Conservation (phyloP, 2,329 filamentous ascomycete species). For the Alternaria atra region DNA sequence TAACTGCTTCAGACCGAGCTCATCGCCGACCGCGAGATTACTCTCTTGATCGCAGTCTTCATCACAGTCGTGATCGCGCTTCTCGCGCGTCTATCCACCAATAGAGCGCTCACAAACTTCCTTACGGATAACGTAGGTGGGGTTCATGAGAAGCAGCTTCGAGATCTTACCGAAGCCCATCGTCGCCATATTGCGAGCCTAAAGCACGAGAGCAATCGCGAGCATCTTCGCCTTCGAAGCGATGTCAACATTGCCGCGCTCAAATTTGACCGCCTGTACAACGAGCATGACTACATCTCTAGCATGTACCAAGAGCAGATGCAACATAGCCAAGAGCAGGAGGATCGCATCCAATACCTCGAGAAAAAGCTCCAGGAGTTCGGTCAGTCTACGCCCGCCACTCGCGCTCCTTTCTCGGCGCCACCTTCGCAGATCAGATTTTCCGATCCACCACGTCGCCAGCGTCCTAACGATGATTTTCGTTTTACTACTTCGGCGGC, state of each 20-base stretch:
- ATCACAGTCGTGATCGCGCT: constrained; percentile 1
- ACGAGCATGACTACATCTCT: constrained; percentile 26
- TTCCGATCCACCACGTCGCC: constrained; percentile 17
- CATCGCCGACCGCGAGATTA: constrained; percentile 18
- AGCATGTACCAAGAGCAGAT: constrained; percentile 25
- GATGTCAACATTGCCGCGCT: constrained; percentile 7
- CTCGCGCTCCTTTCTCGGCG: constrained; percentile 21
- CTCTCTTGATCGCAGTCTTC: constrained; percentile 17
- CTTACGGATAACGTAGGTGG: constrained; percentile 5
- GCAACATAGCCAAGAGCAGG: constrained; percentile 31
- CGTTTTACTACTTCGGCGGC: neutral
- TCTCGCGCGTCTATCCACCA: neutral
- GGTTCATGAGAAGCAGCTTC: constrained; percentile 14
- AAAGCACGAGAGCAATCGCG: constrained; percentile 12
- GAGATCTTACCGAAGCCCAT: constrained; percentile 19
- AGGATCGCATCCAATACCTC: constrained; percentile 42
- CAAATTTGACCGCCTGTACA: constrained; percentile 19
- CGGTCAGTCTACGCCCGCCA: constrained; percentile 1
- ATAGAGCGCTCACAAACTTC: constrained; percentile 7
- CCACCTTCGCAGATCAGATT: constrained; percentile 24
- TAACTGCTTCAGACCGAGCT: constrained; percentile 14
- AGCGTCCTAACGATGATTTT: neutral
- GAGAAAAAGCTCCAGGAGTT: constrained; percentile 38
- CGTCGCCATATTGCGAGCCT: constrained; percentile 12
- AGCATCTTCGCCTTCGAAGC: constrained; percentile 10